Base-by-base conservation (phyloP, 2,329 filamentous ascomycete species). In the Paraphoma sp. region DNA sequence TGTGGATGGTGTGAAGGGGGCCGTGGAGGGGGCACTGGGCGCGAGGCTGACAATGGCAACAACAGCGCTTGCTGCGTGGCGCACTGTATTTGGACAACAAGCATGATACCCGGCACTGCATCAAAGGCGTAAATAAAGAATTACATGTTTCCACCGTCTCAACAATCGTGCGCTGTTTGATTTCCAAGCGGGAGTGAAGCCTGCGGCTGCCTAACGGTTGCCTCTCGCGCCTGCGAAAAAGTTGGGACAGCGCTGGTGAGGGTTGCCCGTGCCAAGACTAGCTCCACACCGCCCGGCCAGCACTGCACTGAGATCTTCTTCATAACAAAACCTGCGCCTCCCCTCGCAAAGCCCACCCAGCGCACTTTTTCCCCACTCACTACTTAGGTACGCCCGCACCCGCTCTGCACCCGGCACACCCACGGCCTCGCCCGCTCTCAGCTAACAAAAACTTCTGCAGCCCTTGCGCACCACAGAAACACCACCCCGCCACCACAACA, bases 281-380 rank as follows among this genome's bases (percentile, higher is more conserved):
- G 57, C 40, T 68, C 63, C 61, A 67, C 65, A 63, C 65, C 63
- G 65, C 64, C 63, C 70, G 66, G 66, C 67, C 67, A 71, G 62
- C 64, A 64, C 64, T 66, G 59, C 63, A 56, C 54, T 51, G 28
- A 51, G 40, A 45, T 41, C 40, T 44, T 36, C 23, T 65, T 60
- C 69, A 72, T 68, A 72, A 72, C 71, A 72, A 69, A 71, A 70
- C 67, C 63, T 69, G 64, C 68, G 67, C 68, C 64, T 65, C 71
- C 72, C 72, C 70, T 72, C 71, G 65, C 67, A 59, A 62, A 53
- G 59, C 57, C 60, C 59, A 60, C 55, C 62, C 59, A 52, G 59
- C 52, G 64, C 64, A 63, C 65, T 64, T 59, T 61, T 70, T 65
- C 62, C 65, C 66, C 67, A 64, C 65, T 64, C 63, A 62, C 62